Conservation (phyloP, 2,329 filamentous ascomycete species). For the Hypoxylon sp. region DNA sequence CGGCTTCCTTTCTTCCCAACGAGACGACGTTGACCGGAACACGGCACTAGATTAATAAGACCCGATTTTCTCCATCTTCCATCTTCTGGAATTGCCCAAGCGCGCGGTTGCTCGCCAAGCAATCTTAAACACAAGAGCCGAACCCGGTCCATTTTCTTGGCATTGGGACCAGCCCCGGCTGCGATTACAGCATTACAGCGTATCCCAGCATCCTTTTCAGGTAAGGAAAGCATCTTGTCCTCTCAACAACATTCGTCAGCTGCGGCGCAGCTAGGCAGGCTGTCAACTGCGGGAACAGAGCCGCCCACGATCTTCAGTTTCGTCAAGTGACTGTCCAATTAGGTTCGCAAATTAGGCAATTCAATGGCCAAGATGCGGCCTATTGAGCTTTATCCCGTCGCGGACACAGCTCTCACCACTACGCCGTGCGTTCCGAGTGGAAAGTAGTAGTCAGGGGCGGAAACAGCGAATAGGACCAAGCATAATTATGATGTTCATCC, state of each 20-base stretch:
- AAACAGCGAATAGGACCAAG: background rate
- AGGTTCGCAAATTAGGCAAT: constrained; percentile 25
- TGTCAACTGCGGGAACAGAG: constrained; percentile 30
- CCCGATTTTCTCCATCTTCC: constrained; percentile 28
- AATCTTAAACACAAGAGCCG: constrained; percentile 25
- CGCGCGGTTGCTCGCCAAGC: constrained; percentile 43
- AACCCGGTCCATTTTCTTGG: constrained; percentile 41
- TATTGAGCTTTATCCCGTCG: constrained; percentile 8
- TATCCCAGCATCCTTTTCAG: constrained; percentile 40
- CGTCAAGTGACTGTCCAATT: constrained; percentile 37
- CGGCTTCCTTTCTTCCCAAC: constrained; percentile 5
- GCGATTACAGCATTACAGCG: constrained; percentile 23
- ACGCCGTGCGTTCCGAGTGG: constrained; percentile 33
- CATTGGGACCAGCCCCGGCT: constrained; percentile 30
- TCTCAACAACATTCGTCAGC: constrained; percentile 43
- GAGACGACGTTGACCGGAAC: constrained; percentile 26
- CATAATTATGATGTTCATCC: constrained; percentile 16
- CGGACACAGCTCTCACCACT: constrained; percentile 16
- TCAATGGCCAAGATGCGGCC: constrained; percentile 19
- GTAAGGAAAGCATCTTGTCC: constrained; percentile 43
- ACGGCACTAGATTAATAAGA: constrained; percentile 38
- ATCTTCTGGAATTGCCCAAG: constrained; percentile 35
- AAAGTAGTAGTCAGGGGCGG: constrained; percentile 23
- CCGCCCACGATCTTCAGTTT: constrained; percentile 24
- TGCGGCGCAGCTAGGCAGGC: constrained; percentile 37